Evolutionary conservation across 177 flowering plant species (phyloP).

Genomic region (Vitis hybrid): DNA sequence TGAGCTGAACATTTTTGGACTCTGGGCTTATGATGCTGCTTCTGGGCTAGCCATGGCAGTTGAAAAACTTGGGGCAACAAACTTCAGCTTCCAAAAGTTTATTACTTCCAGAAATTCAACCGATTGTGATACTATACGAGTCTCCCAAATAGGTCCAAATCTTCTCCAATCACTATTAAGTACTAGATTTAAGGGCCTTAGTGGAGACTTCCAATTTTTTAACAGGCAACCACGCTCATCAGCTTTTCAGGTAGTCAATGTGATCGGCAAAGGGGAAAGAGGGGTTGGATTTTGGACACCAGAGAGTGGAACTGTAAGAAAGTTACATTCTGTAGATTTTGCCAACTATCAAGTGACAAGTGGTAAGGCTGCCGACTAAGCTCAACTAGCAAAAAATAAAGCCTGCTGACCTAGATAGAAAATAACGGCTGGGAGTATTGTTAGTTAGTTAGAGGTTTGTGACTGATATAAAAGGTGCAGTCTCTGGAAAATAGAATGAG

Average conservation of each 20-base stretch:
- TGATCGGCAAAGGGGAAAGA: constrained; percentile 15
- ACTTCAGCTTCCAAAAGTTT: constrained; percentile 1
- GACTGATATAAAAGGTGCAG: too few relatives aligned
- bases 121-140: constrained; percentile 26
- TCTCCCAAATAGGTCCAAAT: constrained; percentile 25
- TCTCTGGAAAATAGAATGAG: too few relatives aligned
- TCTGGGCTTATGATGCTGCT: too few relatives aligned
- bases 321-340: not conserved
- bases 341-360: too few relatives aligned
- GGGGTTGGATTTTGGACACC: constrained; percentile 21
- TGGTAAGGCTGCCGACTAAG: too few relatives aligned
- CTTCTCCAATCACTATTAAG: constrained; percentile 14
- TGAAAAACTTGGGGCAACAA: not conserved
- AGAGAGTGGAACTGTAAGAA: constrained; percentile 4
- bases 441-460: too few relatives aligned
- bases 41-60: too few relatives aligned
- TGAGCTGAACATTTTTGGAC: too few relatives aligned
- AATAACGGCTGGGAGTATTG: too few relatives aligned
- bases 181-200: constrained; percentile 29
- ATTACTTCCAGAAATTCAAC: not conserved
- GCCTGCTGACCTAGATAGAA: too few relatives aligned
- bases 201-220: constrained; percentile 23
- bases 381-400: too few relatives aligned
- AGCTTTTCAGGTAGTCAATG: constrained; percentile 29
- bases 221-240: constrained; percentile 30